Evolutionary conservation across 169 alveolate genomes (phyloP).

Genomic region (Plasmodium falciparum): DNA sequence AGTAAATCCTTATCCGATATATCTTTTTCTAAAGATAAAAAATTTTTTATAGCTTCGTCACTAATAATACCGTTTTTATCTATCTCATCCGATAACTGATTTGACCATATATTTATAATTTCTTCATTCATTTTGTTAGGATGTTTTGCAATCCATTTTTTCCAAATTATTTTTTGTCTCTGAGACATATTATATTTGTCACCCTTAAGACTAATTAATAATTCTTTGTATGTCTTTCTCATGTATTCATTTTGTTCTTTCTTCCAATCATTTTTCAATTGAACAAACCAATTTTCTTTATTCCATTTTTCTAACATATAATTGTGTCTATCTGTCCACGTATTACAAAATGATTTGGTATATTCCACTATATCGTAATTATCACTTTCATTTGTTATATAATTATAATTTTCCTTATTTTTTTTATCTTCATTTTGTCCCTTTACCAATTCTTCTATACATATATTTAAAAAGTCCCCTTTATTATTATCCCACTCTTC

Average conservation of each 20-base stretch:
- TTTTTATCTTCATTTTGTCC: neutral
- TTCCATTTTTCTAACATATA: constrained; percentile 3
- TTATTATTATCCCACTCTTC: neutral
- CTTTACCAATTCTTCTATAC: neutral
- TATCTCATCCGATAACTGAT: too few species aligned
- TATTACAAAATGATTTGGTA: neutral
- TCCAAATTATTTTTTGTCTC: neutral
- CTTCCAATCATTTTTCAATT: neutral
- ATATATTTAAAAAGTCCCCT: neutral
- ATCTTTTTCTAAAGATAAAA: too few species aligned
- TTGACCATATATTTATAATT: too few species aligned
- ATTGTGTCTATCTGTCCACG: neutral
- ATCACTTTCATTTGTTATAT: neutral
- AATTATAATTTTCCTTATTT: neutral
- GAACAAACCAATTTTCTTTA: neutral
- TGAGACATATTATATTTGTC: neutral
- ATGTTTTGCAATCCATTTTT: neutral
- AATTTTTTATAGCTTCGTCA: too few species aligned
- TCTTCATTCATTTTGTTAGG: too few species aligned
- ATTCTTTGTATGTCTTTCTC: neutral
- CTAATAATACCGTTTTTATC: too few species aligned
- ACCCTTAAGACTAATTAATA: neutral
- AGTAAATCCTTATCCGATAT: too few species aligned
- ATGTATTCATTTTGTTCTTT: neutral
- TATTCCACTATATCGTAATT: neutral